Base-by-base conservation (phyloP, 2,329 filamentous ascomycete genomes). In the Plectosphaerella sp. region DNA sequence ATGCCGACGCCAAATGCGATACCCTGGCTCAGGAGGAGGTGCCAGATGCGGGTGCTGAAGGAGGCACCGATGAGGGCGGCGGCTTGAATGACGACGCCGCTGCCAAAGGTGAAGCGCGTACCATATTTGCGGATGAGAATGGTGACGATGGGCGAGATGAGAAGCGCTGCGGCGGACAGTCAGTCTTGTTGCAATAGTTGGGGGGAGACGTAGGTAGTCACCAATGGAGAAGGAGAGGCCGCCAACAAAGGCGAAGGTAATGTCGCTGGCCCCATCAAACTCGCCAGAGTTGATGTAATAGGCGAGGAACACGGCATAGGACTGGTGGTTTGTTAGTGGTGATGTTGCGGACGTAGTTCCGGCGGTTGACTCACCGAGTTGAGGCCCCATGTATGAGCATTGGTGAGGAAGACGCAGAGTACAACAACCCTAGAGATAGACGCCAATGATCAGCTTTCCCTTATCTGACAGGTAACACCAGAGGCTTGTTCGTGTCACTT, bases 171-270 rank as follows among this genome's bases (percentile, higher is more conserved):
- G 22, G 22, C 22, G 59, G 60, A 20, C 66, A 55, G 58, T 69
- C 3, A 71, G 57, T 4, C 59, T 61, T 25, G 9, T 24, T 14
- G 14, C n/a, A 33, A 33, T 20, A 16, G 39, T 12, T 22, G 5
- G 42, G 12, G 11, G 43, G 16, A 22, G 22, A 22, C 22, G 22
- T 41, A 35, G 41, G 45, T 15, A 54, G 62, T 41, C 60, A 73
- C 72, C 64, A 49, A 74, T 76, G 1, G 82, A 83, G 43, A 88
- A 82, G 28, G 82, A 86, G 0, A 89, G 72, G 0, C 84, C 85
- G 25, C 89, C 89, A n/a, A 93, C 78, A 63, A 93, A 91, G 41
- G 89, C 89, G 66, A 86, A 92, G 6, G 84, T 77, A 2, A 92
- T 76, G 2, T 79, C 70, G 0, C 80, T 83, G 3, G 87, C 80